phyloP scores from a whole-genome alignment of 2,329 filamentous ascomycete species.

The Pseudogymnoascus sp. region DNA sequence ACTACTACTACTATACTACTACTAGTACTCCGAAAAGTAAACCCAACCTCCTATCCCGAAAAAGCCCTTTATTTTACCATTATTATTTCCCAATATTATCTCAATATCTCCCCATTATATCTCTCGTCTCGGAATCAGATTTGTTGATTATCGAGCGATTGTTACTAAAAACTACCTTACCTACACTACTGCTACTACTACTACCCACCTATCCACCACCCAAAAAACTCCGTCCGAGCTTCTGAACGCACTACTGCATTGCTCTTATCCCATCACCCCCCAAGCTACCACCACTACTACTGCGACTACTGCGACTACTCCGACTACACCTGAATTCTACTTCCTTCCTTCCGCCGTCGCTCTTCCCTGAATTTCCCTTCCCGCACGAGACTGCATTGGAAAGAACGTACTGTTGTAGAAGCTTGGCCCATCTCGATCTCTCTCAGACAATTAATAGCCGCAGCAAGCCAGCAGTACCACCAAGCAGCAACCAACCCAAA shows the following conservation, averaged over 20 bases:
- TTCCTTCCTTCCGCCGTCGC: slow-evolving; percentile 1
- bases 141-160: not conserved
- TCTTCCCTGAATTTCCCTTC: slow-evolving; percentile 3
- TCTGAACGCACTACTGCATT: slow-evolving; percentile 2
- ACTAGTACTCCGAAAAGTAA: not conserved
- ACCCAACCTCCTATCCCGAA: not conserved
- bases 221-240: slow-evolving; percentile 4
- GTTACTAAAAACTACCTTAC: not conserved
- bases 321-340: slow-evolving; percentile 2
- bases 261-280: slow-evolving; percentile 5
- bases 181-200: not conserved
- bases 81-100: not conserved
- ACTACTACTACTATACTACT: no score
- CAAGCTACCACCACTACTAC: not conserved
- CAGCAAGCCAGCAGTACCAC: not conserved
- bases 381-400: slow-evolving; percentile 6
- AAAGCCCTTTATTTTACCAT: not conserved
- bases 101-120: not conserved
- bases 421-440: not conserved
- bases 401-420: not conserved
- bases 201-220: not conserved
- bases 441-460: slow-evolving; percentile 1
- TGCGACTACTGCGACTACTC: not conserved
- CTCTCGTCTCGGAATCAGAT: not conserved
- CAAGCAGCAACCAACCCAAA: not conserved